Evolutionary conservation across 2,329 filamentous ascomycete species (phyloP).

Genomic region (Daldinia sp.): DNA sequence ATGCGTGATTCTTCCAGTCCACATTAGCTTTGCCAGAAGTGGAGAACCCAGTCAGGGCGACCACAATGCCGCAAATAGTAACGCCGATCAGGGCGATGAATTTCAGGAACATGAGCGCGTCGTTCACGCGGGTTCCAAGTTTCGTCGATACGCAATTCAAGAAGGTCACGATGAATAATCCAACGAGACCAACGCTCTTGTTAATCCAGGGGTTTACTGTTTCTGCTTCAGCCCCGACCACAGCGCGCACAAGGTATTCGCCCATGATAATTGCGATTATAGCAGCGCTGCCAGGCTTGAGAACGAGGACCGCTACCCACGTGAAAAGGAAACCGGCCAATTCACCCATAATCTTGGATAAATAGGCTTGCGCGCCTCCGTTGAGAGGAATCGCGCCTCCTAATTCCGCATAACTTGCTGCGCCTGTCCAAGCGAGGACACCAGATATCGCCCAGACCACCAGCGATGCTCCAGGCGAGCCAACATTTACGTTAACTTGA

Average conservation of each 20-base stretch:
- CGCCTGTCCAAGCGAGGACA: constrained; percentile 95
- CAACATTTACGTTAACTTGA: constrained; percentile 90
- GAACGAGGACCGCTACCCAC: constrained; percentile 92
- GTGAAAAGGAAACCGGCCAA: constrained; percentile 93
- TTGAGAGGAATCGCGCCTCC: constrained; percentile 96
- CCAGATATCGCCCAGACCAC: constrained; percentile 94
- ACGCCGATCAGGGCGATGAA: constrained; percentile 90
- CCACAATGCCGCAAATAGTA: constrained; percentile 87
- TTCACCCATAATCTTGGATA: constrained; percentile 97
- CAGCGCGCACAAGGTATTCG: constrained; percentile 91
- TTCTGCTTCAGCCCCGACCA: constrained; percentile 87
- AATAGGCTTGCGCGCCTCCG: constrained; percentile 91
- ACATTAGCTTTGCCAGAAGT: constrained; percentile 78
- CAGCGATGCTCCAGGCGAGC: constrained; percentile 88
- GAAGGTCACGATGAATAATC: constrained; percentile 80
- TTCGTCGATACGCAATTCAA: constrained; percentile 93
- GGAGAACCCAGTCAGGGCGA: constrained; percentile 86
- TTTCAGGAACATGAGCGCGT: constrained; percentile 97
- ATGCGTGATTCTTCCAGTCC: constrained; percentile 88
- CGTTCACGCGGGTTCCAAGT: constrained; percentile 86
- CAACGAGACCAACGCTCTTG: constrained; percentile 85
- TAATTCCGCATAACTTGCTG: constrained; percentile 93
- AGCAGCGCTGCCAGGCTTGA: constrained; percentile 92
- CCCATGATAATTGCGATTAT: constrained; percentile 99
- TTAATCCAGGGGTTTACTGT: constrained; percentile 87